Evolutionary conservation across 768 basidiomycete genomes (phyloP).

Genomic region (Dentipellis fragilis): DNA sequence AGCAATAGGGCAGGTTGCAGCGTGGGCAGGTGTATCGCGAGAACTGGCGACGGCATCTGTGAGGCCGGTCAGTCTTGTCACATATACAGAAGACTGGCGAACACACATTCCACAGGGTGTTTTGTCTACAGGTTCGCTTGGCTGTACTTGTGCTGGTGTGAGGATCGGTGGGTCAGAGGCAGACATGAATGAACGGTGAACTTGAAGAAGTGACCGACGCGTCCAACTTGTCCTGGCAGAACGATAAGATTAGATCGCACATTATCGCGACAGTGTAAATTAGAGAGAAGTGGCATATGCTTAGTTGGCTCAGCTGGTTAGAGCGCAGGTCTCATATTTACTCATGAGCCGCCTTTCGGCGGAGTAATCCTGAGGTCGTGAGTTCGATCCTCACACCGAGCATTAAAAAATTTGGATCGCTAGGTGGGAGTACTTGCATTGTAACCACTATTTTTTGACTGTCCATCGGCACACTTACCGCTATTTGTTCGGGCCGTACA

Average conservation of each 20-base stretch:
- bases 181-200: no score
- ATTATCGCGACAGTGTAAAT: no score
- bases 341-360: neutral
- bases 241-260: no score
- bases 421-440: no score
- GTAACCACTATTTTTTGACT: no score
- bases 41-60: slow-evolving; percentile 65
- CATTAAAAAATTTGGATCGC: no score
- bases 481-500: no score
- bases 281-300: slow-evolving; percentile 13
- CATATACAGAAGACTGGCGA: neutral
- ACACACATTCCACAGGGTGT: slow-evolving; percentile 2
- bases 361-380: slow-evolving; percentile 15
- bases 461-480: no score
- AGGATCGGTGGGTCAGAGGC: neutral
- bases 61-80: neutral
- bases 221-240: no score
- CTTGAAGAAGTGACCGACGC: no score
- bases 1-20: slow-evolving; percentile 78
- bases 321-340: slow-evolving; percentile 44
- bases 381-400: slow-evolving; percentile 18
- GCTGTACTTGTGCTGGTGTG: neutral
- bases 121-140: neutral
- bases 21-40: slow-evolving; percentile 75
- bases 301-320: slow-evolving; percentile 44